Conservation (phyloP, 768 basidiomycete species). For the Tylopilus subfusipes region DNA sequence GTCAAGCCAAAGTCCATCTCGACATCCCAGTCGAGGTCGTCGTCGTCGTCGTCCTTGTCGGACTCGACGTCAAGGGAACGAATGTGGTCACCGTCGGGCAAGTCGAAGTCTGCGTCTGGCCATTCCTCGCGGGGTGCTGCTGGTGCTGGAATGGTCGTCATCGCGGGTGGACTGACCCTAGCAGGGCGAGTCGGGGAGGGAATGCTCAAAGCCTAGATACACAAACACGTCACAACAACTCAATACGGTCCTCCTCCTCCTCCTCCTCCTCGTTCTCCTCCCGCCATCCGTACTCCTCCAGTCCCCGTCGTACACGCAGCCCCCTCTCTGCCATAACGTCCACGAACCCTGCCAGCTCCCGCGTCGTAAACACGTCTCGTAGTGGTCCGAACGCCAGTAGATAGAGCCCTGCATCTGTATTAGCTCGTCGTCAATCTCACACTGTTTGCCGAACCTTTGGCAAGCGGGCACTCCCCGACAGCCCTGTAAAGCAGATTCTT, state of each 20-base stretch:
- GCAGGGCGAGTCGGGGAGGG: not conserved
- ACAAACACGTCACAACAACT: conserved; percentile 21
- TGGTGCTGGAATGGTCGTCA: conserved; percentile 62
- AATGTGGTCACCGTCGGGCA: conserved; percentile 70
- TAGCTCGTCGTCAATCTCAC: conserved; percentile 8
- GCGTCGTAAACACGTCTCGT: conserved; percentile 53
- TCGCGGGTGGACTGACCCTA: not conserved
- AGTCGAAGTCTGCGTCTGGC: conserved; percentile 84
- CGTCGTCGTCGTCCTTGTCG: conserved; percentile 61
- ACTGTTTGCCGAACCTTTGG: conserved; percentile 51
- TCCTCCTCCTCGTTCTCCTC: conserved; percentile 38
- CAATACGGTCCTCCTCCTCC: conserved; percentile 45
- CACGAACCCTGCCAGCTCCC: conserved; percentile 58
- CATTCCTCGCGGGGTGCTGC: conserved; percentile 70
- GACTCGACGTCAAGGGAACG: conserved; percentile 54
- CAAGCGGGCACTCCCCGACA: conserved; percentile 68
- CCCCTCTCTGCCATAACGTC: conserved; percentile 79
- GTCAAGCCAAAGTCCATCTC: conserved; percentile 68
- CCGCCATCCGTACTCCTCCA: conserved; percentile 46
- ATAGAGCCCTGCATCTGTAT: conserved; percentile 56
- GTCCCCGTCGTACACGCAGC: conserved; percentile 54
- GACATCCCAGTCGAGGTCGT: conserved; percentile 67
- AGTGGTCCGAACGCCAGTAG: conserved; percentile 72
- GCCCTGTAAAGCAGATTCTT: conserved; percentile 75
- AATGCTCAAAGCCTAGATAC: conserved; percentile 1